phyloP scores from a whole-genome alignment of 2,329 filamentous ascomycete genomes.

The Trichoderma koningii region DNA sequence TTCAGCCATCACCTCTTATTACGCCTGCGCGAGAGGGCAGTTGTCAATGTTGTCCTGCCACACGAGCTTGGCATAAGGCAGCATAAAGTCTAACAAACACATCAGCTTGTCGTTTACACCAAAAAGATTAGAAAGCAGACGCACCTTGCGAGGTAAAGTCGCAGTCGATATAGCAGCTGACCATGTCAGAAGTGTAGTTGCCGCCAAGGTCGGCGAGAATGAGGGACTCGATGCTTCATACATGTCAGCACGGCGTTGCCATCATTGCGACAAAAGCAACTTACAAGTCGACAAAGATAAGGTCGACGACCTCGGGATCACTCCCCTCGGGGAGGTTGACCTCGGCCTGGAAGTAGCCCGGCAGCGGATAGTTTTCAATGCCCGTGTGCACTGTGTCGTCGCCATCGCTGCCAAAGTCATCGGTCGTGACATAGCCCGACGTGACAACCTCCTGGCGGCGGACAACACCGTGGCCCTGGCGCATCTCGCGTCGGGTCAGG shows the following conservation, averaged over 20 bases:
- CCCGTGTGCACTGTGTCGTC: constrained; percentile 56
- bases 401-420: constrained; percentile 58
- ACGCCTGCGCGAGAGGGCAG: constrained; percentile 36
- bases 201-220: constrained; percentile 43
- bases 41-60: constrained; percentile 43
- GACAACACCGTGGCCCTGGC: constrained; percentile 42
- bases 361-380: constrained; percentile 51
- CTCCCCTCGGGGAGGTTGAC: constrained; percentile 51
- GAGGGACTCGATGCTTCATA: constrained; percentile 42
- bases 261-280: constrained; percentile 26
- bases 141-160: constrained; percentile 44
- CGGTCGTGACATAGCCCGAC: constrained; percentile 56
- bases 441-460: constrained; percentile 52
- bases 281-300: constrained; percentile 57
- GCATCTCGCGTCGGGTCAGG: constrained; percentile 32
- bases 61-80: constrained; percentile 43
- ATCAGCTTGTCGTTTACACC: not conserved
- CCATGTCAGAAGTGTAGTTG: constrained; percentile 40
- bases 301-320: constrained; percentile 50
- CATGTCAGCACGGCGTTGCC: not conserved
- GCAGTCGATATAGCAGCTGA: constrained; percentile 44
- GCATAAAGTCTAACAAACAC: constrained; percentile 39
- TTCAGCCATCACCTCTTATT: no score
- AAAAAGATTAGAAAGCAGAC: no score
- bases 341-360: constrained; percentile 53